Base-by-base conservation (phyloP, 352 stramenopile genomes). In the Phytophthora vignae region DNA sequence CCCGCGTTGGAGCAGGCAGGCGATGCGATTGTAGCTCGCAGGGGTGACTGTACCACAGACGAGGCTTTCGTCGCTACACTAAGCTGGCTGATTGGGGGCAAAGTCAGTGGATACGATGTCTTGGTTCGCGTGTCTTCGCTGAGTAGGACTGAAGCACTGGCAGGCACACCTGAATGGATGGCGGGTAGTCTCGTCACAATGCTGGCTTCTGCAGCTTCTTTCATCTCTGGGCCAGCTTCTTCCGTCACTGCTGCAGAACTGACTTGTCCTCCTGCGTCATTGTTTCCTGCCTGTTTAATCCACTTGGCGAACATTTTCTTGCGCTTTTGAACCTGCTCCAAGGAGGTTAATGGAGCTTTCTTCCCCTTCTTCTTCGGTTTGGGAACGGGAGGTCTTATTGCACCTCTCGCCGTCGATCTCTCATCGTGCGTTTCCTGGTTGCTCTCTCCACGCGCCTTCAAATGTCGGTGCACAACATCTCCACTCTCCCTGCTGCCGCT, bases 271-370 rank as follows among this genome's bases (percentile, higher is more conserved):
- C 27, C 40, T 57, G 5, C 44, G 22, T 70, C 64, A 40, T 52
- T 31, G 4, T 53, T 71, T 17, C 44, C 61, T 46, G 67, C 69
- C 67, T 73, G 61, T 60, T 91, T 89, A 29, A 92, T 83, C 85
- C 87, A 94, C 58, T 76, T 93, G 2, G 85, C 78, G 64, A 93
- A 93, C 78, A 93, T 86, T 31, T 84, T 78, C 60, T 90, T 90
- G 21, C 84, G 85, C 27, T 85, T 87, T 57, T 92, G 76, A 3
- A 91, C 82, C 21, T 90, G 78, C 49, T 90, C 81, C 10, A 91
- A 65, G 12, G 84, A 79, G 2, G 74, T 80, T 2, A 79, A 53
- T 22, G 67, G 64, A 15, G 69, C 29, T 17, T 67, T 67, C 10
- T 81, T 87, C 11, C 62, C 54, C 22, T 82, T 82, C 22, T 86